Percentiles rank a stretch among this genome's conserved stretches.
Evolutionary conservation across 2,329 filamentous ascomycete species (phyloP).

Genomic region (Aspergillus persii): DNA sequence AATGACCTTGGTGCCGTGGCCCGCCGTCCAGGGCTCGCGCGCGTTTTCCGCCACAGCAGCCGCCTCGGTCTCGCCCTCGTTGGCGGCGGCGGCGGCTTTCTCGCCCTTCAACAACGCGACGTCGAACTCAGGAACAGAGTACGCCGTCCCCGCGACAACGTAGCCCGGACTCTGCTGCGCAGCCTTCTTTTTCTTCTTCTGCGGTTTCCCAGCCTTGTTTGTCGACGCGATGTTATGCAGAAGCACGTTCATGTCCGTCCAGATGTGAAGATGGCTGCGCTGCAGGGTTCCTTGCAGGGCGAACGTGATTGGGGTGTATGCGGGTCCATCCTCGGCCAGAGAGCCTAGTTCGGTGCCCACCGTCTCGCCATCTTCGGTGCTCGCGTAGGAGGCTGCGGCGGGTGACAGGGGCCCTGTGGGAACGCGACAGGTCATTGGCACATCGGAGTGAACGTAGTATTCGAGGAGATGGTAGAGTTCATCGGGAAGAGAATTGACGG

Average conservation of each 20-base stretch:
- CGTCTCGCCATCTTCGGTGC: constrained; percentile 28
- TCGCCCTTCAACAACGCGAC: constrained; percentile 34
- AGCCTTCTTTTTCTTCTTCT: constrained; percentile 55
- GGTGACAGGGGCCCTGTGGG: constrained; percentile 67
- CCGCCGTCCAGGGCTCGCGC: constrained; percentile 48
- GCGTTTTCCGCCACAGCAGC: constrained; percentile 43
- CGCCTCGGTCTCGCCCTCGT: constrained; percentile 36
- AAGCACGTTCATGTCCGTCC: constrained; percentile 84
- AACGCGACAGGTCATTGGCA: constrained; percentile 85
- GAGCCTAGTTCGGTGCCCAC: constrained; percentile 45
- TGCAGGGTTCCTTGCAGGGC: constrained; percentile 87
- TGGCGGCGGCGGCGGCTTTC: constrained; percentile 6
- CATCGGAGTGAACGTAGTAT: constrained; percentile 97
- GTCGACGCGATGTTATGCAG: constrained; percentile 57
- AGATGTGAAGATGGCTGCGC: constrained; percentile 83
- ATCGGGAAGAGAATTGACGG: constrained; percentile 53
- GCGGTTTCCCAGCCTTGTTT: constrained; percentile 33
- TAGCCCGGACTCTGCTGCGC: constrained; percentile 58
- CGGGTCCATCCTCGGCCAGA: constrained; percentile 28
- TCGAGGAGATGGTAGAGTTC: constrained; percentile 58
- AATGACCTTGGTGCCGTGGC: constrained; percentile 63
- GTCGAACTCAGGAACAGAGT: constrained; percentile 72
- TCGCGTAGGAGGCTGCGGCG: constrained; percentile 20
- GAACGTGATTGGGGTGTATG: constrained; percentile 74
- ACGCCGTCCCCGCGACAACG: constrained; percentile 82